Base-by-base conservation (phyloP, 1,139 yeast genomes). In the Kodamaea ohmeri region DNA sequence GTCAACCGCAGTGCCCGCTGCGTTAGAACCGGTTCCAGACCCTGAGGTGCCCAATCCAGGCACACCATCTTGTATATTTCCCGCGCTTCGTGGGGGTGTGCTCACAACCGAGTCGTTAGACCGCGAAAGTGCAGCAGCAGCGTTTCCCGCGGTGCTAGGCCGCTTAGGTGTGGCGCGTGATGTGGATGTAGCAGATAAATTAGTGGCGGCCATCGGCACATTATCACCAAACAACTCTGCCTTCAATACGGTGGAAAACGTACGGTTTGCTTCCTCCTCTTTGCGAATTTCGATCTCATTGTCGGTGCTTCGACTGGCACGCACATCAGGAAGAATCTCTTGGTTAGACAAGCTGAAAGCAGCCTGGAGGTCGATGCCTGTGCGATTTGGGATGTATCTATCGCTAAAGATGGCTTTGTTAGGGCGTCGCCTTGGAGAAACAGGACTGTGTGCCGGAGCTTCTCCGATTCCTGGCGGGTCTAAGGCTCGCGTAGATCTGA, bases 211-310 rank as follows among this genome's bases (percentile, higher is more conserved):
- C 60, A 71, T 67, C 2, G 89, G 88, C 2, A 84, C 80, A 43
- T 84, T 78, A 52, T 84, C 94, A 6, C 97, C 97, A 67, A 92
- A 92, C 30, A 92, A 65, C 58, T 92, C 99, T 21, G 95, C 88
- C 51, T 87, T 85, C 29, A 92, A 63, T 4, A 94, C 84, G 0
- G 94, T 80, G 35, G 90, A 82, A 58, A 90, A 94, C 0, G 96
- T 87, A 47, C 84, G 67, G 55, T 87, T 87, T 3, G 97, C 96
- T 51, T 86, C 95, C 47, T 82, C 84, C 52, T 81, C 87, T 52
- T 79, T 73, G 43, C 83, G 72, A 19, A 71, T 63, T 46, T 84
- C 92, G 22, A 83, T 65, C 51, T 83, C 95, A 47, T 76, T 79
- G 34, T 78, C 81, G 6, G 66, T 55, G 25, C 38, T 49, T 35